Evolutionary conservation across 306 rosid genomes (phyloP).

Genomic region (Rosa lucieae): DNA sequence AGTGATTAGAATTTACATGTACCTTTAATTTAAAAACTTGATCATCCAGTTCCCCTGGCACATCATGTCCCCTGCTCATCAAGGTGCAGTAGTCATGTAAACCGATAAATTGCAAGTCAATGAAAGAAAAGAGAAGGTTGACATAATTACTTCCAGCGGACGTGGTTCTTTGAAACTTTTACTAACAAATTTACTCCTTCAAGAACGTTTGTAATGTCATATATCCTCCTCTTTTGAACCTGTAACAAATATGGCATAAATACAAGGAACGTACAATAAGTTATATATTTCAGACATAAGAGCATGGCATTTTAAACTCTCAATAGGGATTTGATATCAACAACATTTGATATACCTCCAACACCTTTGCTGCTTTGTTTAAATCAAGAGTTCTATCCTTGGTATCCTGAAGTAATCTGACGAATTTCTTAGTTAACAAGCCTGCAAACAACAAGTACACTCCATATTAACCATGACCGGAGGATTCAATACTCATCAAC

Average conservation of each 20-base stretch:
- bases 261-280: not conserved
- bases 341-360: conserved; percentile 53
- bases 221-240: conserved; percentile 87
- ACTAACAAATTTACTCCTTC: conserved; percentile 83
- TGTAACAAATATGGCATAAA: conserved; percentile 29
- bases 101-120: conserved; percentile 1
- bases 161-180: conserved; percentile 75
- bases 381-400: conserved; percentile 74
- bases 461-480: not conserved
- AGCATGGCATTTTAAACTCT: not conserved
- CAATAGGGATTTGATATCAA: conserved; percentile 2
- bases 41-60: conserved; percentile 41
- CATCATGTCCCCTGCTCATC: conserved; percentile 51
- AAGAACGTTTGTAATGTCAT: conserved; percentile 85
- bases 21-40: conserved; percentile 50
- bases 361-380: conserved; percentile 58
- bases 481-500: not conserved
- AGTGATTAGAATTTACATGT: conserved; percentile 12
- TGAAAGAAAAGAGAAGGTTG: not conserved
- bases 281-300: not conserved
- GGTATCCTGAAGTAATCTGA: conserved; percentile 56
- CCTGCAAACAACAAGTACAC: conserved; percentile 49
- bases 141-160: conserved; percentile 75
- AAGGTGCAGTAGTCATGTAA: conserved; percentile 18
- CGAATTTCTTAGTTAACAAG: conserved; percentile 78